Conservation (phyloP, 495 filamentous ascomycete genomes). For the Parachaetomium inaequale region DNA sequence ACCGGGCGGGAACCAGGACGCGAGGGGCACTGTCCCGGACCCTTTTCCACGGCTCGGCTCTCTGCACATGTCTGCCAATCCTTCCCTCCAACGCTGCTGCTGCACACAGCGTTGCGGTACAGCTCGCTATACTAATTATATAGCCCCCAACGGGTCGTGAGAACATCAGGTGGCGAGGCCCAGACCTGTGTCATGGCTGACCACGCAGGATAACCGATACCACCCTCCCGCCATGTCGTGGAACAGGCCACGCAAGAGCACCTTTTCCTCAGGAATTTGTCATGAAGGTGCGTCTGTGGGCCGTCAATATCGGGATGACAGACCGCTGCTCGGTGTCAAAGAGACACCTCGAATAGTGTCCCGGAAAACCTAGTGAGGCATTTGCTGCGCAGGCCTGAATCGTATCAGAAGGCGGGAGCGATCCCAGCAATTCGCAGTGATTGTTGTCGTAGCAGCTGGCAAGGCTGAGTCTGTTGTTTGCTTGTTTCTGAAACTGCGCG, state of each 20-base stretch:
- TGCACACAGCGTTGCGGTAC: not conserved
- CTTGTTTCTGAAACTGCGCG: not conserved
- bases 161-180: not conserved
- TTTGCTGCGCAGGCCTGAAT: not conserved
- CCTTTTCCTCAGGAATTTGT: not conserved
- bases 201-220: not conserved
- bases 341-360: not conserved
- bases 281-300: not conserved
- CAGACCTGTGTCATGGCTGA: not conserved
- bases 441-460: too few relatives aligned
- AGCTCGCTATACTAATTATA: conserved; percentile 9
- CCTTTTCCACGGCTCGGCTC: conserved; percentile 10
- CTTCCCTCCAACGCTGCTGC: not conserved
- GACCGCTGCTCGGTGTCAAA: conserved; percentile 1
- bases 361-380: not conserved
- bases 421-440: too few relatives aligned
- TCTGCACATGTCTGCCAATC: conserved; percentile 9
- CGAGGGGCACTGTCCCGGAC: not conserved
- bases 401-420: not conserved
- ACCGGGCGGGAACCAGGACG: not conserved
- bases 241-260: conserved; percentile 1
- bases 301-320: not conserved
- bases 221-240: conserved; percentile 7
- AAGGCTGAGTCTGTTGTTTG: not conserved
- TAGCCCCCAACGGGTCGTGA: not conserved